Evolutionary conservation across 768 basidiomycete genomes (phyloP).

Genomic region (Tubosaeta sp.): DNA sequence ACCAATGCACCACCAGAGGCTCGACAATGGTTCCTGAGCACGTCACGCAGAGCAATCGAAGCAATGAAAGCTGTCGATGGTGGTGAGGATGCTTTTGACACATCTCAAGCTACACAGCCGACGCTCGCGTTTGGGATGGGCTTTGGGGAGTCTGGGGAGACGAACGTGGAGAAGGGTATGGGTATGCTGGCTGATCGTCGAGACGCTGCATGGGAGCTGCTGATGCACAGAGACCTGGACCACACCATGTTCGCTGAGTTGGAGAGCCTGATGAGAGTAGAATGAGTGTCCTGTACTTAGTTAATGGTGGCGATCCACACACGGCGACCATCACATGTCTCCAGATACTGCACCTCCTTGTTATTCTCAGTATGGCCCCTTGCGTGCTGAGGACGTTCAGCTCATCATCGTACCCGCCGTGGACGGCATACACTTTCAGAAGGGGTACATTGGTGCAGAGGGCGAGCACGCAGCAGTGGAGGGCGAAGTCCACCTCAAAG

Average conservation of each 20-base stretch:
- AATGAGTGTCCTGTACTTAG: conserved; percentile 30
- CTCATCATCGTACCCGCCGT: conserved; percentile 70
- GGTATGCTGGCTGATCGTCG: conserved; percentile 72
- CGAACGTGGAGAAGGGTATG: conserved; percentile 61
- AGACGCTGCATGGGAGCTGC: conserved; percentile 65
- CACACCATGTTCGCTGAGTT: conserved; percentile 71
- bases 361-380: conserved; percentile 49
- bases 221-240: conserved; percentile 72
- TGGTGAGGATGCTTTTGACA: conserved; percentile 70
- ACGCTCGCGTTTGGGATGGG: conserved; percentile 83
- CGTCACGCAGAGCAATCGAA: conserved; percentile 67
- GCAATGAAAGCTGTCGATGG: conserved; percentile 77
- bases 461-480: conserved; percentile 80
- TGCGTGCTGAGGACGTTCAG: conserved; percentile 43
- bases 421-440: conserved; percentile 75
- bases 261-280: conserved; percentile 73
- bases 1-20: conserved; percentile 43
- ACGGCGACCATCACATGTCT: conserved; percentile 15
- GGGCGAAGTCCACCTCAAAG: conserved; percentile 85
- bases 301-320: conserved; percentile 9
- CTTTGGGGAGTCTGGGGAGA: conserved; percentile 70
- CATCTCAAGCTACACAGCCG: conserved; percentile 51
- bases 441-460: conserved; percentile 80
- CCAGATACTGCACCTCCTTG: conserved; percentile 50
- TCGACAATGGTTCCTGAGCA: conserved; percentile 49